These are phyloP conservation scores for Smittium culicis DNA, from an alignment of 371 early-diverging fungal species.

Conservation along the genomic window DNA sequence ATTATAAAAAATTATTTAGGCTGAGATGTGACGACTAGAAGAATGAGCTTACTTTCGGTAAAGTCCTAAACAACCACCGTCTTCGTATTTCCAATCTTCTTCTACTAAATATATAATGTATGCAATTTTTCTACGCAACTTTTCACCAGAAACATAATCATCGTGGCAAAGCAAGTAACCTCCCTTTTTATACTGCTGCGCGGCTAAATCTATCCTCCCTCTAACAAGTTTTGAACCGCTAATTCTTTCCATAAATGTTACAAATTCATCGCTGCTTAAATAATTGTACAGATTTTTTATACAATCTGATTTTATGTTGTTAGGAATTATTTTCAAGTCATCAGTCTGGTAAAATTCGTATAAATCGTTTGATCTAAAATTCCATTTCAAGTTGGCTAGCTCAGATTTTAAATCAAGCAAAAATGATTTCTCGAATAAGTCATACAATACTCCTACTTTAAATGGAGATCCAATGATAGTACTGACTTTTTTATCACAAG, in stretches of 20 bases:
- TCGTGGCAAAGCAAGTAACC: slow-evolving; percentile 53
- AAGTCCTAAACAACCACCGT: slow-evolving; percentile 47
- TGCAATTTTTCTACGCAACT: slow-evolving; percentile 44
- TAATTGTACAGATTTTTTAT: slow-evolving; percentile 32
- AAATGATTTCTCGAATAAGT: slow-evolving; percentile 30
- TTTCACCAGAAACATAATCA: slow-evolving; percentile 46
- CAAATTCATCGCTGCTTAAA: slow-evolving; percentile 37
- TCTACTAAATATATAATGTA: slow-evolving; percentile 57
- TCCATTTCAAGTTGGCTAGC: slow-evolving; percentile 30
- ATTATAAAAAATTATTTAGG: neutral
- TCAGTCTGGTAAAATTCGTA: slow-evolving; percentile 51
- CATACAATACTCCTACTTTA: slow-evolving; percentile 32
- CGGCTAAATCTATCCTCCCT: slow-evolving; percentile 40
- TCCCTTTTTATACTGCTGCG: slow-evolving; percentile 41
- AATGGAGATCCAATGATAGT: slow-evolving; percentile 26
- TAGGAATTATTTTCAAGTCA: slow-evolving; percentile 32
- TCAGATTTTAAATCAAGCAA: slow-evolving; percentile 34
- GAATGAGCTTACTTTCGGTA: slow-evolving; percentile 24
- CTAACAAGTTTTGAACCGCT: slow-evolving; percentile 38
- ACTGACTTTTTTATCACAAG: too few species aligned
- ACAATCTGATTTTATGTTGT: slow-evolving; percentile 24
- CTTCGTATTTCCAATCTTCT: slow-evolving; percentile 39
- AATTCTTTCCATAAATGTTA: slow-evolving; percentile 36
- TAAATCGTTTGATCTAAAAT: slow-evolving; percentile 46
- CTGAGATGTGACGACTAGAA: slow-evolving; percentile 2